These are phyloP conservation scores for Parathielavia hyrcaniae DNA, from an alignment of 495 filamentous ascomycete genomes.

Conservation along the genomic window DNA sequence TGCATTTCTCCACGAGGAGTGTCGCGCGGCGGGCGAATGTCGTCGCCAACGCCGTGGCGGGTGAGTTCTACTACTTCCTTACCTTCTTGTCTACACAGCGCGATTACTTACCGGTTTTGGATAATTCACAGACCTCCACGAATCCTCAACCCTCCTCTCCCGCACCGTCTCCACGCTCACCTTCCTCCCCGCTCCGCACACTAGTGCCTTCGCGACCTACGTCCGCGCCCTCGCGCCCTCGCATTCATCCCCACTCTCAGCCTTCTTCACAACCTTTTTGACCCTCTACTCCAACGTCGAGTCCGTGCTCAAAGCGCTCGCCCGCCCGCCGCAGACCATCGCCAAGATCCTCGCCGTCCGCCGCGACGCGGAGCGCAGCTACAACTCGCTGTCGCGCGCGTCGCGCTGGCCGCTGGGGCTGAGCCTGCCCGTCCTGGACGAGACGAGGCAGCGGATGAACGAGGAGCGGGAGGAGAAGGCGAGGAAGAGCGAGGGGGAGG, in stretches of 20 bases:
- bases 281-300: slow-evolving; percentile 70
- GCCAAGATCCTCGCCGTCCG: slow-evolving; percentile 57
- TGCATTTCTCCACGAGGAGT: slow-evolving; percentile 74
- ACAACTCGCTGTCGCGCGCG: slow-evolving; percentile 62
- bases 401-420: slow-evolving; percentile 66
- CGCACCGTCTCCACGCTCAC: slow-evolving; percentile 51
- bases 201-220: slow-evolving; percentile 66
- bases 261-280: slow-evolving; percentile 68
- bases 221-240: slow-evolving; percentile 58
- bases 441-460: slow-evolving; percentile 72
- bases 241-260: slow-evolving; percentile 64
- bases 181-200: slow-evolving; percentile 62
- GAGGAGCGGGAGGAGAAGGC: slow-evolving; percentile 74
- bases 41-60: slow-evolving; percentile 48
- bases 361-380: slow-evolving; percentile 65
- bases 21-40: slow-evolving; percentile 65
- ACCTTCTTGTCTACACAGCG: slow-evolving; percentile 17
- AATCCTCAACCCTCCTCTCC: slow-evolving; percentile 57
- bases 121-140: slow-evolving; percentile 53
- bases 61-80: slow-evolving; percentile 41
- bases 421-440: slow-evolving; percentile 61
- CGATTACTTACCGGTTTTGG: slow-evolving; percentile 27
- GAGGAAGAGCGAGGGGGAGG: slow-evolving; percentile 55
- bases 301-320: slow-evolving; percentile 72
- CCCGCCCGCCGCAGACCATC: slow-evolving; percentile 74